phyloP scores from a whole-genome alignment of 495 filamentous ascomycete species.

The Hypoxylon crocopeplum region DNA sequence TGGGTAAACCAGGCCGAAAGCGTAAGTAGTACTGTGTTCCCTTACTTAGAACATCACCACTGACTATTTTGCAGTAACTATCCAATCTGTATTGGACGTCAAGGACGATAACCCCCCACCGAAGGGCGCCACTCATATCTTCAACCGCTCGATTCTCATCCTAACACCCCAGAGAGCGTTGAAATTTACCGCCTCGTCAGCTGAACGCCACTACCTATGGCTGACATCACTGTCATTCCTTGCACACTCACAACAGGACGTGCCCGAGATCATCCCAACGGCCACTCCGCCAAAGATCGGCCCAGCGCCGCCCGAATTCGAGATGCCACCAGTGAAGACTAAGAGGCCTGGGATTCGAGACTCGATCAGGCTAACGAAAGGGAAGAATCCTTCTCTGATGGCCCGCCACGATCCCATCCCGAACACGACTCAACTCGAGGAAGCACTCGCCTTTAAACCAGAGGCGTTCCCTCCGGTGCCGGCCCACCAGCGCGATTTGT shows the following conservation, averaged over 20 bases:
- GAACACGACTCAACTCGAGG: constrained; percentile 28
- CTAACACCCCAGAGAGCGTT: constrained; percentile 91
- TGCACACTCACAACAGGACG: constrained; percentile 79
- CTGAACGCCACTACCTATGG: constrained; percentile 95
- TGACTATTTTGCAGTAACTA: constrained; percentile 67
- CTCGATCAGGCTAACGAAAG: constrained; percentile 88
- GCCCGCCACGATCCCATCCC: constrained; percentile 27
- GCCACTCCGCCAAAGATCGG: constrained; percentile 58
- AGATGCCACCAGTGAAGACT: constrained; percentile 50
- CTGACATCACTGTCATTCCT: constrained; percentile 92
- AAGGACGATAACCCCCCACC: constrained; percentile 92
- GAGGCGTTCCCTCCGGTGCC: constrained; percentile 35
- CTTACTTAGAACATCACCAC: background rate
- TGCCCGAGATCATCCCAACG: constrained; percentile 69
- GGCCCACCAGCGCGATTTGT: constrained; percentile 48
- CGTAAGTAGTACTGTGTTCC: constrained; percentile 64
- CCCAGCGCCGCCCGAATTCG: constrained; percentile 55
- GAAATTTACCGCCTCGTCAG: constrained; percentile 86
- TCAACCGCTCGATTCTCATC: constrained; percentile 94
- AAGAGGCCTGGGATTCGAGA: constrained; percentile 77
- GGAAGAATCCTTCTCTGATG: constrained; percentile 63
- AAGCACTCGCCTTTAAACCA: constrained; percentile 26
- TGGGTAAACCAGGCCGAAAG: constrained; percentile 96
- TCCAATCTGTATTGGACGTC: constrained; percentile 96
- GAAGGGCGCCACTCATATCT: constrained; percentile 69